Evolutionary conservation across 345 rosid species (phyloP), one percentile per base, ranked within the genome.

Genomic region (Brassica juncea): DNA sequence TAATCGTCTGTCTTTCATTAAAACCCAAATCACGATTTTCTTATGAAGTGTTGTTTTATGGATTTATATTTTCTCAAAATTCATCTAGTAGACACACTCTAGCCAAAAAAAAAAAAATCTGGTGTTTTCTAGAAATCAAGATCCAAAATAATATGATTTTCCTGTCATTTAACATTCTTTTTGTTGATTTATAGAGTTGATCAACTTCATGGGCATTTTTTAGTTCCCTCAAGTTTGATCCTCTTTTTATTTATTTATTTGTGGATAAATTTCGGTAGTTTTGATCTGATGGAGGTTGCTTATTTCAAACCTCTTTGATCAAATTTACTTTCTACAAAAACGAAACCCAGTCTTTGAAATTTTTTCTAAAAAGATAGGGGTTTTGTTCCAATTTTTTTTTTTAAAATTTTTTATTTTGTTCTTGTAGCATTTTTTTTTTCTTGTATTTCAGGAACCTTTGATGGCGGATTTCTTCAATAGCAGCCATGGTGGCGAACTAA

Each of bases 111-210:
- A 23, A 23, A 21, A 32, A 28, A 28, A 58, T 77, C 86, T 79
- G 89, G 87, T 88, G 86, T 91, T 89, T 87, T 87, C 93, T 74
- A 66, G 82, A 92, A 93, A 91, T 82, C 84, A 85, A 85, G 93
- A 90, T 89, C 91, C 27, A 52, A 65, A 66, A 42, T 62, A 62
- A 35, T 19, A 66, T 72, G 77, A 66, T 8, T 19, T 67, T 42
- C 73, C 30, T 27, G 44, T 79, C 6, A 25, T 4, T 32, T 80
- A 69, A 61, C 58, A 69, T 27, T 80, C 25, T 30, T 65, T 30
- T 25, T 19, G 3, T 21, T 5, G 19, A 31, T 44, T 59, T 73
- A 49, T 15, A 61, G 76, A 81, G 30, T 71, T 75, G 83, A 86
- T 86, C 94, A 77, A 83, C 93, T 83, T 77, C 55, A 62, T 85